Percentiles rank a stretch among this genome's conserved stretches.
Evolutionary conservation across 768 basidiomycete species (phyloP).

Genomic region (Kwoniella heveanensis): DNA sequence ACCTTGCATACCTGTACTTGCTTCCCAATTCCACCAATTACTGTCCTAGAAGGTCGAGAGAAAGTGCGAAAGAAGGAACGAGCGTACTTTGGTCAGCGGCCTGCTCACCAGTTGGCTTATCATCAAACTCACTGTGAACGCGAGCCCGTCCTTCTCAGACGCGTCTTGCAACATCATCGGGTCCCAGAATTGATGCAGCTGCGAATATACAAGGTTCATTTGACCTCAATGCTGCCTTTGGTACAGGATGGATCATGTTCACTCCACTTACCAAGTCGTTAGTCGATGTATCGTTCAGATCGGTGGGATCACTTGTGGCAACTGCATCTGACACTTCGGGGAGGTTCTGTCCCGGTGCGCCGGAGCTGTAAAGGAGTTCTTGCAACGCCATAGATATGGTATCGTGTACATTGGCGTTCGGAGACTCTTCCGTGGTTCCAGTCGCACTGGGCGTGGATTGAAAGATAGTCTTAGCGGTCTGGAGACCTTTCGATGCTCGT

Average conservation of each 20-base stretch:
- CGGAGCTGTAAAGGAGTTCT: not conserved
- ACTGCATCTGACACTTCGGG: not conserved
- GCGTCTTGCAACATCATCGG: slow-evolving; percentile 16
- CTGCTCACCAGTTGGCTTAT: not conserved
- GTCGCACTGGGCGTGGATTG: not conserved
- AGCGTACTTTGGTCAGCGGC: no score
- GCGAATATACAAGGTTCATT: no score
- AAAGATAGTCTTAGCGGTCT: not conserved
- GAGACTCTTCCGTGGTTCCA: not conserved
- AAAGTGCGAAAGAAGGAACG: no score
- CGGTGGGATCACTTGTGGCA: not conserved
- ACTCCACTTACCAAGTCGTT: slow-evolving; percentile 10
- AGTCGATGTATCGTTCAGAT: no score
- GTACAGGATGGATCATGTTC: no score
- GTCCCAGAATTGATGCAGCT: slow-evolving; percentile 27
- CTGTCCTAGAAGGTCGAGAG: no score
- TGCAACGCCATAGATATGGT: slow-evolving; percentile 2
- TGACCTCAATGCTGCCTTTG: no score
- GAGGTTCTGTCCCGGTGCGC: not conserved
- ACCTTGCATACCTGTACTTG: no score
- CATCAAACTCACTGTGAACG: not conserved
- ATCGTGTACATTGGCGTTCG: not conserved
- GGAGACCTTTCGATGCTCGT: not conserved
- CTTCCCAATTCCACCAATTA: no score
- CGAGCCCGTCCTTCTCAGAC: not conserved